Evolutionary conservation across 2,329 filamentous ascomycete species (phyloP).

Genomic region (Macrophomina tecta): DNA sequence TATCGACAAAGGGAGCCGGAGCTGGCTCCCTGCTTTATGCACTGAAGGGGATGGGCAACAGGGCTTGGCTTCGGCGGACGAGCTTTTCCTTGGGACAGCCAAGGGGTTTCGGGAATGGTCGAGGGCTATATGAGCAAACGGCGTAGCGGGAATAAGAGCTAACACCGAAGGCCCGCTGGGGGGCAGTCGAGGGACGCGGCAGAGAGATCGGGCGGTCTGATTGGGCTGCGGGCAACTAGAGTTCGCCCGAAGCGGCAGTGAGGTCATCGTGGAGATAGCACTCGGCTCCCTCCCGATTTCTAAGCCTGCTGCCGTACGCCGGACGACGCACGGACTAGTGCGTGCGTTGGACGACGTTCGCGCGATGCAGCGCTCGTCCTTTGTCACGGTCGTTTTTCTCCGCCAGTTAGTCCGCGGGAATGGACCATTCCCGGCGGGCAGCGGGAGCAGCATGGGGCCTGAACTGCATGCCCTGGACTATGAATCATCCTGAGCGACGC

Average conservation of each 20-base stretch:
- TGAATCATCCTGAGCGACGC: not conserved
- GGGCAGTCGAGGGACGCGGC: not conserved
- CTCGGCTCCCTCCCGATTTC: slow-evolving; percentile 9
- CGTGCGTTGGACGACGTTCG: not conserved
- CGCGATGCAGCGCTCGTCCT: not conserved
- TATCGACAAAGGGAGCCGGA: not conserved
- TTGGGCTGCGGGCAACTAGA: not conserved
- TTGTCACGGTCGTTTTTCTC: not conserved
- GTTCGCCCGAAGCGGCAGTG: slow-evolving; percentile 19
- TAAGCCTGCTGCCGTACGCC: slow-evolving; percentile 9
- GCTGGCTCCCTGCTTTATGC: slow-evolving; percentile 2
- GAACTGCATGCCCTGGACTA: not conserved
- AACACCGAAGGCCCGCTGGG: slow-evolving; percentile 8
- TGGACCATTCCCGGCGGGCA: not conserved
- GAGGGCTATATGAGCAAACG: not conserved
- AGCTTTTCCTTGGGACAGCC: not conserved
- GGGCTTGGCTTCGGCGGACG: not conserved
- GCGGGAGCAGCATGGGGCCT: not conserved
- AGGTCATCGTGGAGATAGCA: slow-evolving; percentile 23
- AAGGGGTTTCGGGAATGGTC: not conserved
- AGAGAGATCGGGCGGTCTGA: not conserved
- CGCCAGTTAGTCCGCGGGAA: not conserved
- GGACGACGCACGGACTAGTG: slow-evolving; percentile 8
- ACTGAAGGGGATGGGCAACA: not conserved
- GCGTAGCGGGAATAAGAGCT: slow-evolving; percentile 16